Evolutionary conservation across 805 yeast species (phyloP).

Genomic region (Candida broadrunensis): DNA sequence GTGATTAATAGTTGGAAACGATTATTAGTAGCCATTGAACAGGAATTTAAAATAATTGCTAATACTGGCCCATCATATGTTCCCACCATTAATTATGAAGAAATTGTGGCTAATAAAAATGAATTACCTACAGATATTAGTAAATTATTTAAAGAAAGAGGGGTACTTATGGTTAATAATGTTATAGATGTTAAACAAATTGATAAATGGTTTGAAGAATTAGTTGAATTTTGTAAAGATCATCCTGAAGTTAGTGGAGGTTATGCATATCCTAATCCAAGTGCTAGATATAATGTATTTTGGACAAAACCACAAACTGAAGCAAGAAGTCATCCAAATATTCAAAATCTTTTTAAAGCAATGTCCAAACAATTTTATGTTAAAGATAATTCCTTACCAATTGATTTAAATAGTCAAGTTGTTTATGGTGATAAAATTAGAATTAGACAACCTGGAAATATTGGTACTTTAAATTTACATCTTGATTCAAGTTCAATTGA

Average conservation of each 20-base stretch:
- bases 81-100: conserved; percentile 19
- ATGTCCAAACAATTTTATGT: conserved; percentile 11
- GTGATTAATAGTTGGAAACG: conserved; percentile 28
- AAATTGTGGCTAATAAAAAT: conserved; percentile 10
- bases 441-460: conserved; percentile 35
- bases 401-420: conserved; percentile 29
- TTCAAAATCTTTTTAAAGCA: conserved; percentile 23
- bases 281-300: conserved; percentile 33
- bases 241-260: conserved; percentile 26
- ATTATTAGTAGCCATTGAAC: conserved; percentile 18
- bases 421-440: conserved; percentile 42
- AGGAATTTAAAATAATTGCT: conserved; percentile 14
- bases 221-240: conserved; percentile 12
- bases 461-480: conserved; percentile 34
- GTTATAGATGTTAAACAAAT: conserved; percentile 13
- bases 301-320: conserved; percentile 38
- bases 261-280: conserved; percentile 21
- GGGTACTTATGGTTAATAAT: conserved; percentile 14
- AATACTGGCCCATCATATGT: conserved; percentile 16
- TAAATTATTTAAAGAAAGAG: conserved; percentile 11
- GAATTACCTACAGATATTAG: conserved; percentile 7
- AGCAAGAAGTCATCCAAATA: conserved; percentile 37
- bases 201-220: conserved; percentile 12
- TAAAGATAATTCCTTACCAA: conserved; percentile 14
- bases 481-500: conserved; percentile 40